Conservation (phyloP, 2,329 filamentous ascomycete genomes). For the Pyricularia sp. region DNA sequence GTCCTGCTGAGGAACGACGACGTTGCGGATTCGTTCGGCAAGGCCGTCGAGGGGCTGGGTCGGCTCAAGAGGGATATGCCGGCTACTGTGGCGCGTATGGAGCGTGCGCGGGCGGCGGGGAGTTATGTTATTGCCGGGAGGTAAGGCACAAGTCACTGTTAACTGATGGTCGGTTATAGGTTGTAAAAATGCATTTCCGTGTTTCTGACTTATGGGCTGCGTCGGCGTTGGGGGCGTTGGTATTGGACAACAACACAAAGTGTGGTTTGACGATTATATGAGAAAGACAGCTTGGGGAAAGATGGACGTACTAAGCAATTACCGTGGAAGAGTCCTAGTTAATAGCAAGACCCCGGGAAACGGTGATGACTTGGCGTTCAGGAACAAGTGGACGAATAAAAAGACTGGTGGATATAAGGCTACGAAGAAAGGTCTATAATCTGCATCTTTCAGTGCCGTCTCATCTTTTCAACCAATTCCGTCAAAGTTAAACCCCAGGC, state of each 20-base stretch:
- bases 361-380: neutral
- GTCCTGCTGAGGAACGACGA: constrained; percentile 30
- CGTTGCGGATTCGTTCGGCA: constrained; percentile 32
- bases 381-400: neutral
- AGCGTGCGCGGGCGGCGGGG: constrained; percentile 46
- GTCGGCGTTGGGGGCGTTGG: neutral
- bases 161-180: neutral
- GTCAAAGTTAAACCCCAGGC: neutral
- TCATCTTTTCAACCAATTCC: neutral
- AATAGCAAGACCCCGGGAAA: neutral
- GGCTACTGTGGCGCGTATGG: constrained; percentile 49
- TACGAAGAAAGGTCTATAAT: neutral
- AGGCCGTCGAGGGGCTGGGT: constrained; percentile 36
- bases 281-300: neutral
- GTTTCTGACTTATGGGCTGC: neutral
- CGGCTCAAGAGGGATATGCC: constrained; percentile 47
- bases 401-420: neutral
- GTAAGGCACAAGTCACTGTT: neutral
- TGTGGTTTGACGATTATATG: neutral
- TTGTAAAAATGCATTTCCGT: neutral
- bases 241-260: neutral
- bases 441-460: neutral
- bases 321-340: neutral
- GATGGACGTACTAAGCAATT: neutral
- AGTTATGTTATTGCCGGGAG: constrained; percentile 39